Evolutionary conservation across 2,329 filamentous ascomycete species (phyloP), one percentile per base, ranked within the genome.

Genomic region (Cladobotryum mycophilum): DNA sequence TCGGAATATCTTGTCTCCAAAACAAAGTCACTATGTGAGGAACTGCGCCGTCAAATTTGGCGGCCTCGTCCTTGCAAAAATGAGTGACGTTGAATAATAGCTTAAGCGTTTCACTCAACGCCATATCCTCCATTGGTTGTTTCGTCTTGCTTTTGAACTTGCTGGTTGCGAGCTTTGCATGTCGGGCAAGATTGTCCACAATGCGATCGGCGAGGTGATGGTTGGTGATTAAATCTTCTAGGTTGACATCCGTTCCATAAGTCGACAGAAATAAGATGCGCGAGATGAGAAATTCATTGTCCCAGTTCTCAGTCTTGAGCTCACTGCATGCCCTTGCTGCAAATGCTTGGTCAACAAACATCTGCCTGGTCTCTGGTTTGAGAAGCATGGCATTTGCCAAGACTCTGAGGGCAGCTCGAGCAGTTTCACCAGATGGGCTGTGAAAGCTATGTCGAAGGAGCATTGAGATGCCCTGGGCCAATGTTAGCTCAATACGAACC

Each of bases 1-100:
- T 72, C 3, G 83, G 74, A 9, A 84, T 73, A 13, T 82, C 67
- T 17, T 72, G 70, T 45, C 72, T 80, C 56, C 78, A 78, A 30
- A 97, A 73, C 15, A 96, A 78, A 41, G 80, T 79, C 51, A 91
- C 73, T 25, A 97, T 80, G 53, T 82, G 76, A 11, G 83, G 78
- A 40, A 95, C 77, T 3, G 85, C 82, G 18, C 79, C 71, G 1
- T 81, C 81, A 62, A 96, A 95, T 1, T 74, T 69, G 1, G 73
- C 65, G 4, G 72, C 69, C 22, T 85, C 75, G 40, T 84, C 76
- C 4, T 83, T 81, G 57, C 85, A 86, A 61, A 84, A 83, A 60
- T 91, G 84, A 2, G 86, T 87, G 48, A 96, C 76, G 67, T 96
- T 96, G 75, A 95, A 97, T 47, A 95, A 71, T 38, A 97, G 76